Conservation (phyloP, 164 flowering plant species). For the Aristolochia fimbriata region DNA sequence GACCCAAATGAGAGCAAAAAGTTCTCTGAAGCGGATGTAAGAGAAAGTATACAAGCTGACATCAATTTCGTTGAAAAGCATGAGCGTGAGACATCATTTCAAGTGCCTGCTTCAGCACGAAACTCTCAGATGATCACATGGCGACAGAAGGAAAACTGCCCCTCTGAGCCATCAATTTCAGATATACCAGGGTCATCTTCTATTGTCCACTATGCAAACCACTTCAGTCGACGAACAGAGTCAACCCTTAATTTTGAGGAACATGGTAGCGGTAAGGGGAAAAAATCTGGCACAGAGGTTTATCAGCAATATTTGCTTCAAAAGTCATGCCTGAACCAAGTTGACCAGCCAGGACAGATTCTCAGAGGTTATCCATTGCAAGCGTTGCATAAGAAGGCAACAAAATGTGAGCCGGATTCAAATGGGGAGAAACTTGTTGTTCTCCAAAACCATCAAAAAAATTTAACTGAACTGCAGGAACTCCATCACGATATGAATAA, state of each 20-base stretch:
- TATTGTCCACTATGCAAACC: conserved; percentile 9
- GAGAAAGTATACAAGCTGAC: conserved; percentile 12
- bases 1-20: conserved; percentile 12
- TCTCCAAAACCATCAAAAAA: conserved; percentile 16
- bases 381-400: conserved; percentile 24
- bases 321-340: conserved; percentile 9
- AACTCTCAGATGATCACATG: conserved; percentile 18
- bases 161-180: conserved; percentile 10
- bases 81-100: conserved; percentile 2
- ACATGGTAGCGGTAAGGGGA: conserved; percentile 9
- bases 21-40: conserved; percentile 3
- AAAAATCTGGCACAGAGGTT: conserved; percentile 11
- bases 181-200: conserved; percentile 14
- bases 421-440: conserved; percentile 12
- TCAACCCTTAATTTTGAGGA: conserved; percentile 21
- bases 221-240: conserved; percentile 6
- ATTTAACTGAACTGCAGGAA: neutral
- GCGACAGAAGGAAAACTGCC: conserved; percentile 18
- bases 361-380: conserved; percentile 38
- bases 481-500: too few species aligned
- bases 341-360: conserved; percentile 23
- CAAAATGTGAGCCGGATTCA: conserved; percentile 18
- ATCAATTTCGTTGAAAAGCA: conserved; percentile 10
- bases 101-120: conserved; percentile 7
- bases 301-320: conserved; percentile 11